Base-by-base conservation (phyloP, 345 rosid genomes). In the Psidium guajava region DNA sequence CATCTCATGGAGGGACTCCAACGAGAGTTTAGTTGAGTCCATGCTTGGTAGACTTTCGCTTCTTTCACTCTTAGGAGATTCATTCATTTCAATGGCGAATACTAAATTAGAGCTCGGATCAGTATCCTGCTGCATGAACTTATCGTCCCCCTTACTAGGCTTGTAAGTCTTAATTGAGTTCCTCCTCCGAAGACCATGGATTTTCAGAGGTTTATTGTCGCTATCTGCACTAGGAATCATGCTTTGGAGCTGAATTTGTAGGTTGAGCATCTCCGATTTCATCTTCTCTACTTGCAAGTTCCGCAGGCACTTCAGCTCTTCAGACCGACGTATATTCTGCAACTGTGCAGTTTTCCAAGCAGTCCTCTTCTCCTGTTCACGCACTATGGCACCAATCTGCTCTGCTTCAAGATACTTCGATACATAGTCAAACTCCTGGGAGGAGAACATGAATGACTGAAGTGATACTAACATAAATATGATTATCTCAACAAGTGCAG, bases 231-330 rank as follows among this genome's bases (percentile, higher is more conserved):
- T 58, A 25, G 87, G 83, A 80, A 25, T 86, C 36, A 82, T 86
- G 83, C 55, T 83, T 32, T 89, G 91, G 74, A 91, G 91, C 81
- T 89, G 90, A 84, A 58, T 87, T 83, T 89, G 91, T 82, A 91
- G 87, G 89, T 89, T 88, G 44, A 89, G 91, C 92, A 91, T 87
- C 87, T 91, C 92, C 11, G 92, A 91, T 84, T 91, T 91, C 88
- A 91, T 89, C 87, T 91, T 89, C 59, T 91, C 92, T 36, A 91
- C 93, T 59, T 91, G 93, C 36, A 89, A 85, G 85, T 91, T 91
- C 14, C 91, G 90, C 83, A 87, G 81, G 82, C 87, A 84, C 85
- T 91, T 91, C 87, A 87, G 87, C 84, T 91, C 93, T 87, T 89
- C 91, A 13, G 90, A 87, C 84, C 80, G 86, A 51, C 89, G 88